Evolutionary conservation across 768 basidiomycete genomes (phyloP).

Genomic region (Filobasidium floriforme): DNA sequence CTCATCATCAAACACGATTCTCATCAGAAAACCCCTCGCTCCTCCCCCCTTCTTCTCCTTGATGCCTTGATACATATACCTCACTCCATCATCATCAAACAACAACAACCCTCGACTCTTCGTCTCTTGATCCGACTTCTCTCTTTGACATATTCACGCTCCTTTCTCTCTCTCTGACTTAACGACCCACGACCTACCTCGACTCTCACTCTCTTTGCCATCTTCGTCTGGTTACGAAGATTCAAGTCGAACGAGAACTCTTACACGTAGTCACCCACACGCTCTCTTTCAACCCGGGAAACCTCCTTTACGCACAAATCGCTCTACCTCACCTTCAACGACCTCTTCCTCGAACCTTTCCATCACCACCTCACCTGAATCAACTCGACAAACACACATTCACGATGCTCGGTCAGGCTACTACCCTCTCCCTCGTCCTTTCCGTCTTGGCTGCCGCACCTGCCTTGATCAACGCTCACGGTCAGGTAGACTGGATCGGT

Average conservation of each 20-base stretch:
- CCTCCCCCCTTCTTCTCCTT: not conserved
- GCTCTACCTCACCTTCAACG: too few relatives aligned
- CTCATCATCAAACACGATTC: too few relatives aligned
- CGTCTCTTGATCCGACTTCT: not conserved
- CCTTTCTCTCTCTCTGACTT: not conserved
- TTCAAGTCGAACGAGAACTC: not conserved
- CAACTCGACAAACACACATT: not conserved
- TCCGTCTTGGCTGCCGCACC: not conserved
- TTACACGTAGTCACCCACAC: not conserved
- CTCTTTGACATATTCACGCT: not conserved
- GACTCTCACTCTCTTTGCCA: not conserved
- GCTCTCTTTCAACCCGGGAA: not conserved
- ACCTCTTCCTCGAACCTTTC: too few relatives aligned
- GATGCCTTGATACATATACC: not conserved
- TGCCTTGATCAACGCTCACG: not conserved
- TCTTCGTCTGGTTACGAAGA: not conserved
- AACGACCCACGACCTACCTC: not conserved
- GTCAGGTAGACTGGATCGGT: not conserved
- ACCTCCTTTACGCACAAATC: not conserved
- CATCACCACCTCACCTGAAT: not conserved
- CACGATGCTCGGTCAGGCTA: conserved; percentile 1
- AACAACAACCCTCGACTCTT: not conserved
- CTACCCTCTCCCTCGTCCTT: not conserved
- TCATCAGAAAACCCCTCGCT: not conserved
- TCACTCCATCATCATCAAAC: not conserved